phyloP scores from a whole-genome alignment of 148 eudicot genomes.

The Persicaria maculosa region DNA sequence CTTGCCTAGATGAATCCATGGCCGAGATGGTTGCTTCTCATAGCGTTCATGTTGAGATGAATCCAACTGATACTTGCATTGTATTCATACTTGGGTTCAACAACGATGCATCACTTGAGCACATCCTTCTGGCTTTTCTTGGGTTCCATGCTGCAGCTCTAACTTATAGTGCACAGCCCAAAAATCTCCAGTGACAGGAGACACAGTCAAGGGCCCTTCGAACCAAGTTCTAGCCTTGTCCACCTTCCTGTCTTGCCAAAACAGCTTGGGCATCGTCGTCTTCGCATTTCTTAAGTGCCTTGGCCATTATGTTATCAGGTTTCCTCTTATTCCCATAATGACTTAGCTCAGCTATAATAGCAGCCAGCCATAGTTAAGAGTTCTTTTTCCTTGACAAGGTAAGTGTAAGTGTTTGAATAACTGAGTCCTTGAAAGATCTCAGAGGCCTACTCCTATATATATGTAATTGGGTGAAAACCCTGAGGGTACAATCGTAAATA shows the following conservation, averaged over 20 bases:
- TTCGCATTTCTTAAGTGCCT: constrained; percentile 86
- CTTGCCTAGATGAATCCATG: no score
- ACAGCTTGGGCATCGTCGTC: constrained; percentile 67
- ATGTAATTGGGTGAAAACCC: no score
- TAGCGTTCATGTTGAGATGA: no score
- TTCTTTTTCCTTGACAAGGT: constrained; percentile 78
- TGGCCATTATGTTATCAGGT: constrained; percentile 77
- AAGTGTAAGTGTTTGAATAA: no score
- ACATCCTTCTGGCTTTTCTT: constrained; percentile 72
- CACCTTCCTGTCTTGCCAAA: constrained; percentile 91
- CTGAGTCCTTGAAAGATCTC: no score
- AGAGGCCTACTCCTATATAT: no score
- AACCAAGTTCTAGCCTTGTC: constrained; percentile 84
- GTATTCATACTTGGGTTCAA: constrained; percentile 91
- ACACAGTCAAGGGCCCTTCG: constrained; percentile 73
- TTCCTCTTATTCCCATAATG: constrained; percentile 74
- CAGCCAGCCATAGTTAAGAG: constrained; percentile 88
- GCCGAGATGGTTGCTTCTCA: no score
- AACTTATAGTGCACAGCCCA: constrained; percentile 83
- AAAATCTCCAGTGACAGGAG: constrained; percentile 81
- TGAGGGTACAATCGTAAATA: no score
- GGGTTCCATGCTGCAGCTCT: constrained; percentile 75
- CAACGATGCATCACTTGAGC: constrained; percentile 62
- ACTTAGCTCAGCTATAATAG: constrained; percentile 66
- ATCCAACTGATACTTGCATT: no score